Evolutionary conservation across 1,284 basidiomycete species (phyloP).

Genomic region (Laetiporus sulphureus): DNA sequence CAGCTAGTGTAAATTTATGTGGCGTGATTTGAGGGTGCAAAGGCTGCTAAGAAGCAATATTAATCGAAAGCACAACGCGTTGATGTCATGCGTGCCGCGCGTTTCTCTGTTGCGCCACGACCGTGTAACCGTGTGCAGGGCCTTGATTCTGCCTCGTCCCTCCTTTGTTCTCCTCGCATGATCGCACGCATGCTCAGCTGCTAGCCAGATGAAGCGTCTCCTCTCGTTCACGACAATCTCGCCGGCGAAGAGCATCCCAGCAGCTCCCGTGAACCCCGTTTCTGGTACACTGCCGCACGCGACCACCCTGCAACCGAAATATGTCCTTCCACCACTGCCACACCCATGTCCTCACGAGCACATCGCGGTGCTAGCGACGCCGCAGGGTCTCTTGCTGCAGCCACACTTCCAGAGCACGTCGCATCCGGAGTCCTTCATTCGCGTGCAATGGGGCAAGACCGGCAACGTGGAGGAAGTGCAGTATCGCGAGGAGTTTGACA

Average conservation of each 20-base stretch:
- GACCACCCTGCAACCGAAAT: constrained; percentile 50
- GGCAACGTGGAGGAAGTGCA: constrained; percentile 48
- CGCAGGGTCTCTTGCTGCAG: constrained; percentile 57
- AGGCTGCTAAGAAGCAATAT: too few species aligned
- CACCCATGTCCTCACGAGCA: constrained; percentile 68
- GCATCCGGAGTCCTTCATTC: constrained; percentile 37
- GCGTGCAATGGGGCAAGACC: constrained; percentile 57
- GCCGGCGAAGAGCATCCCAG: constrained; percentile 10
- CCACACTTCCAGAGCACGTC: constrained; percentile 38
- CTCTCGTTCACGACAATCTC: constrained; percentile 19
- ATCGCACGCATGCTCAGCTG: constrained; percentile 1
- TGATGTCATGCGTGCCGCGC: too few species aligned
- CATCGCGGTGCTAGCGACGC: constrained; percentile 50
- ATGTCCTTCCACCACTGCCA: constrained; percentile 56
- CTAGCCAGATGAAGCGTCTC: constrained; percentile 22
- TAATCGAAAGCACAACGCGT: too few species aligned
- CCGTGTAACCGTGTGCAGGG: too few species aligned
- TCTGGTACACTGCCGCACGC: constrained; percentile 18
- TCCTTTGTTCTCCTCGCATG: constrained; percentile 6
- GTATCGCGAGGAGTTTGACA: constrained; percentile 24
- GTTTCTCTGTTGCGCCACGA: too few species aligned
- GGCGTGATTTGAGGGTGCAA: too few species aligned
- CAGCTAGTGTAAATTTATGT: too few species aligned
- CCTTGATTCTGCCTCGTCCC: constrained; percentile 2
- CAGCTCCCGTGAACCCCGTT: constrained; percentile 13